Conservation (phyloP, 495 filamentous ascomycete species). For the Pseudotulostoma volvatum region DNA sequence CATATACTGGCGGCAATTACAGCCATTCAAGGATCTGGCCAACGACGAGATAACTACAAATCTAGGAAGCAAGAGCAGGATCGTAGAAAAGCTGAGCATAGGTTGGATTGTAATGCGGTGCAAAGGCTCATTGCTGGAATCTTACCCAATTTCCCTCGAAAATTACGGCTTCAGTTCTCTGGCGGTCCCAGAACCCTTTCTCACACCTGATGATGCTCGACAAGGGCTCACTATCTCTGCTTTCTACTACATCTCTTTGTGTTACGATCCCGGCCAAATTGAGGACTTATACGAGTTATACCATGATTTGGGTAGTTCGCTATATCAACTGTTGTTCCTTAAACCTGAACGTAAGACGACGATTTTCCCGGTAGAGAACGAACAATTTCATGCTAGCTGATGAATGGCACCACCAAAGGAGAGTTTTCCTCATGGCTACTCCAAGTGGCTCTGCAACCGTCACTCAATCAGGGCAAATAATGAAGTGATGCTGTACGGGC, state of each 20-base stretch:
- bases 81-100: slow-evolving; percentile 33
- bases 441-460: too few species aligned
- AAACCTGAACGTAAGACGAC: slow-evolving; percentile 31
- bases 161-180: background rate
- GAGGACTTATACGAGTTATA: slow-evolving; percentile 64
- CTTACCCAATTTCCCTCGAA: background rate
- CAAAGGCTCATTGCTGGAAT: slow-evolving; percentile 38
- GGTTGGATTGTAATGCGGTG: slow-evolving; percentile 63
- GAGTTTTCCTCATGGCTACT: too few species aligned
- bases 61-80: slow-evolving; percentile 40
- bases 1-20: slow-evolving; percentile 54
- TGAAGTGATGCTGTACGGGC: too few species aligned
- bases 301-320: slow-evolving; percentile 54
- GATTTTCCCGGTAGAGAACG: slow-evolving; percentile 22
- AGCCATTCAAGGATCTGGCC: slow-evolving; percentile 42
- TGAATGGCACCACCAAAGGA: too few species aligned
- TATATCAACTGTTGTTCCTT: slow-evolving; percentile 51
- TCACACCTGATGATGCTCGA: slow-evolving; percentile 40
- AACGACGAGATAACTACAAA: slow-evolving; percentile 42
- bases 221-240: slow-evolving; percentile 55
- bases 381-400: too few species aligned
- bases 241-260: slow-evolving; percentile 58
- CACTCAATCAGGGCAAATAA: too few species aligned
- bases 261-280: slow-evolving; percentile 41
- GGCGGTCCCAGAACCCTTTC: slow-evolving; percentile 41